Percentiles rank a stretch among this genome's conserved stretches.
These are phyloP conservation scores for Pelagophyceae sp. DNA, from an alignment of 352 stramenopile species.

Conservation along the genomic window DNA sequence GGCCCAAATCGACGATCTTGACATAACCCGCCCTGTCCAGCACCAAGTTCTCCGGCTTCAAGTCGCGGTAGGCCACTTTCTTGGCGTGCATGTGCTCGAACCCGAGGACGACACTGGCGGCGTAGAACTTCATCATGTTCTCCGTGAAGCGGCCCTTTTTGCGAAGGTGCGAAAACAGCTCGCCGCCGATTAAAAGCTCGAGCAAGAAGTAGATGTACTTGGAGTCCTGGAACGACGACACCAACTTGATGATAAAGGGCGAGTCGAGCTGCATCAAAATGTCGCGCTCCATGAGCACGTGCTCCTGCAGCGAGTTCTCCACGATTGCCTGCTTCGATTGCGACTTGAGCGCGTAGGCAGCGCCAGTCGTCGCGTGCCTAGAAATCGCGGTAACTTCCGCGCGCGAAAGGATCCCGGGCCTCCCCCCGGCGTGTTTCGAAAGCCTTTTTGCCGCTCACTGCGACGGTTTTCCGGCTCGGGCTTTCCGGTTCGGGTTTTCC, in stretches of 20 bases:
- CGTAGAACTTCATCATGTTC: constrained; percentile 51
- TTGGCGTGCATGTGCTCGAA: constrained; percentile 50
- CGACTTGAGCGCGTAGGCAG: constrained; percentile 78
- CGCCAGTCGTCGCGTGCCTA: constrained; percentile 56
- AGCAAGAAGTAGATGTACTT: constrained; percentile 86
- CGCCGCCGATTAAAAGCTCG: constrained; percentile 78
- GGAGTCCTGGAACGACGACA: constrained; percentile 75
- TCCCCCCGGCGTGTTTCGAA: too few relatives aligned
- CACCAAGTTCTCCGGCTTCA: constrained; percentile 87
- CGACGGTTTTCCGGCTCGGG: too few relatives aligned
- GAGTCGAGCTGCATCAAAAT: constrained; percentile 71
- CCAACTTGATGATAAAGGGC: constrained; percentile 80
- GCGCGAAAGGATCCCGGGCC: constrained; percentile 24
- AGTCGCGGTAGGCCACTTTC: constrained; percentile 81
- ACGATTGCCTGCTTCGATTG: constrained; percentile 84
- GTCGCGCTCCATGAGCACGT: constrained; percentile 80
- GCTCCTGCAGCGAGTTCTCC: constrained; percentile 76
- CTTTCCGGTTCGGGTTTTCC: too few relatives aligned
- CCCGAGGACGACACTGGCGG: constrained; percentile 45
- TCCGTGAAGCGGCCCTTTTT: constrained; percentile 49
- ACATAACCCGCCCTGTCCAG: constrained; percentile 74
- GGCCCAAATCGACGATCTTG: constrained; percentile 82
- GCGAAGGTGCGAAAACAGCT: constrained; percentile 80
- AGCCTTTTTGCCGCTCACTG: too few relatives aligned
- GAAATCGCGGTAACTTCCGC: too few relatives aligned